These are phyloP conservation scores for Auricularia cornea DNA, from an alignment of 768 basidiomycete genomes.

Conservation along the genomic window DNA sequence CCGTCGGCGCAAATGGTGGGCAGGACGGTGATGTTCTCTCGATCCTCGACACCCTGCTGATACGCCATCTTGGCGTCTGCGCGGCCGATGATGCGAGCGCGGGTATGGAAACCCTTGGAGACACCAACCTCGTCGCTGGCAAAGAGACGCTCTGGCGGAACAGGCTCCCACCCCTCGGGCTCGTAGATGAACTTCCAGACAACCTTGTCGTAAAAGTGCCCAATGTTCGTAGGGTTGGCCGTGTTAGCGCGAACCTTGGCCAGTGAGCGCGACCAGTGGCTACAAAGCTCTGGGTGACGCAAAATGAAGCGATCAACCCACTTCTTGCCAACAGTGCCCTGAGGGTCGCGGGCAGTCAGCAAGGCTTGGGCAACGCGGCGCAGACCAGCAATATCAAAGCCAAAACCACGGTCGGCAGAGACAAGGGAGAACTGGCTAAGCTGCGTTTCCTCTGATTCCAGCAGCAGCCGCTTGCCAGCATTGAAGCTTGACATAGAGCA, in stretches of 20 bases:
- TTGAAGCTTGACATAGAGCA: too few species aligned
- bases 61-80: not conserved
- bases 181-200: not conserved
- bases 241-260: not conserved
- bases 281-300: not conserved
- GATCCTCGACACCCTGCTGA: constrained; percentile 6
- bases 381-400: not conserved
- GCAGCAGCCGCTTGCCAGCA: not conserved
- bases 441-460: not conserved
- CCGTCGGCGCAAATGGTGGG: constrained; percentile 16
- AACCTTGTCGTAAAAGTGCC: not conserved
- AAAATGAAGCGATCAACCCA: not conserved
- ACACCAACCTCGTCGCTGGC: not conserved
- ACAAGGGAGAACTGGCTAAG: not conserved
- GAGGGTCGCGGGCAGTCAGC: not conserved
- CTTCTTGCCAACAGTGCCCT: not conserved
- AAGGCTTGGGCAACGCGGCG: not conserved
- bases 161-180: not conserved
- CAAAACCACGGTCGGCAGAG: not conserved
- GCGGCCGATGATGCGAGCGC: not conserved
- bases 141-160: not conserved
- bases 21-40: constrained; percentile 8
- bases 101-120: not conserved
- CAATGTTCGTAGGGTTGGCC: not conserved
- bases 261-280: not conserved